A percentile compares a stretch with the other conserved stretches of the same genome.
These are phyloP conservation scores for Dendryphion nanum DNA, from an alignment of 2,329 filamentous ascomycete genomes.

Conservation along the genomic window DNA sequence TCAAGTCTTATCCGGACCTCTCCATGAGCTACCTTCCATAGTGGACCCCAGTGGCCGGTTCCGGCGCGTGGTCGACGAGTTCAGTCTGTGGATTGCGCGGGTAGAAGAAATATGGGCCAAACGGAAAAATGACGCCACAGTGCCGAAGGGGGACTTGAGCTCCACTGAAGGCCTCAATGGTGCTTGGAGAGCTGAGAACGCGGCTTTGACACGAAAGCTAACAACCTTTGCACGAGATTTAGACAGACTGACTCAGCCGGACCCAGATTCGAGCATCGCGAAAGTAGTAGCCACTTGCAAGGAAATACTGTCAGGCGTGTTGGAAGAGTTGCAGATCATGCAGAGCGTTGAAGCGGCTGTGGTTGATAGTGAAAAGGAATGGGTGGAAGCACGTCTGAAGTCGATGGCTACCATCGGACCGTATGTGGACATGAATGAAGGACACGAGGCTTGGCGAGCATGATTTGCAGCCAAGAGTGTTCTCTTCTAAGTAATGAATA, in stretches of 20 bases:
- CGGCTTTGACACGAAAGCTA: constrained; percentile 34
- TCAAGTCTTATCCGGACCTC: constrained; percentile 33
- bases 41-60: constrained; percentile 33
- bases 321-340: constrained; percentile 35
- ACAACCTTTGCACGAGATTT: constrained; percentile 29
- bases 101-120: constrained; percentile 28
- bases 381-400: constrained; percentile 34
- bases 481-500: no score
- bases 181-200: constrained; percentile 34
- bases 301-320: constrained; percentile 26
- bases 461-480: no score
- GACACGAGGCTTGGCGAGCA: constrained; percentile 23
- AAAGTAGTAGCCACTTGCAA: constrained; percentile 28
- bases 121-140: constrained; percentile 9
- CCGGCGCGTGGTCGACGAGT: constrained; percentile 25
- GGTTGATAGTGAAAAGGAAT: constrained; percentile 31
- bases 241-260: constrained; percentile 26
- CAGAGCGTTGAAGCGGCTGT: constrained; percentile 30
- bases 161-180: constrained; percentile 32
- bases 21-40: constrained; percentile 36
- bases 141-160: constrained; percentile 7
- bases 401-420: constrained; percentile 21
- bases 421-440: not conserved
- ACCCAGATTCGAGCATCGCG: constrained; percentile 33
- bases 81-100: constrained; percentile 30